Percentiles rank a stretch among this genome's conserved stretches.
These are phyloP conservation scores for Plasmopara viticola DNA, from an alignment of 352 stramenopile genomes.

Conservation along the genomic window DNA sequence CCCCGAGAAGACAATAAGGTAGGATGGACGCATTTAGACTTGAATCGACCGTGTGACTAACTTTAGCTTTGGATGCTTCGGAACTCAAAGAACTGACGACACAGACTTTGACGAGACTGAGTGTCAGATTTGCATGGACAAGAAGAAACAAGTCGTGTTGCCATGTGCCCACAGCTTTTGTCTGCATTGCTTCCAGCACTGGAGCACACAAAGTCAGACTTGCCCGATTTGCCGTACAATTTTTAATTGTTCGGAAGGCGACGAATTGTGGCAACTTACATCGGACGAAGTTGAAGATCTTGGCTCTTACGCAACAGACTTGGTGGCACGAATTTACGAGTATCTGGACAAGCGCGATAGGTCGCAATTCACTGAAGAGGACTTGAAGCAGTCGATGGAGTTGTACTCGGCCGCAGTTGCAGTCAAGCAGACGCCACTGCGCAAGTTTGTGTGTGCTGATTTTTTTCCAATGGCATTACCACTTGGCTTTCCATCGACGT, in stretches of 20 bases:
- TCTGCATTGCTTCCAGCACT: conserved; percentile 70
- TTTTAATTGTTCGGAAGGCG: conserved; percentile 70
- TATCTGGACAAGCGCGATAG: conserved; percentile 62
- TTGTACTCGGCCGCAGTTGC: conserved; percentile 36
- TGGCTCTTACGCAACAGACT: conserved; percentile 66
- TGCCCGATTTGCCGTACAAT: conserved; percentile 69
- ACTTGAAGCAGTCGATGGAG: conserved; percentile 44
- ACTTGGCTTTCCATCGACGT: conserved; percentile 39
- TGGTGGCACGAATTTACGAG: conserved; percentile 73
- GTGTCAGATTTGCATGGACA: conserved; percentile 84
- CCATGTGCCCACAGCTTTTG: conserved; percentile 77
- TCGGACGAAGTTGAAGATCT: conserved; percentile 68
- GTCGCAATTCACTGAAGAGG: conserved; percentile 33
- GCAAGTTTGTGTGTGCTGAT: conserved; percentile 47
- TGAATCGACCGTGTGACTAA: conserved; percentile 16
- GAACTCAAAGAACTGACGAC: conserved; percentile 3
- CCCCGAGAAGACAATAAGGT: conserved; percentile 33
- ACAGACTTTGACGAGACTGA: conserved; percentile 67
- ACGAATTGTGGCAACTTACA: conserved; percentile 67
- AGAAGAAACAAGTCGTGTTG: conserved; percentile 71
- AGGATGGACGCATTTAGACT: conserved; percentile 5
- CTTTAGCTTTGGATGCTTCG: conserved; percentile 13
- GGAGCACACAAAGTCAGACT: conserved; percentile 72
- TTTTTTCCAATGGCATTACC: conserved; percentile 46
- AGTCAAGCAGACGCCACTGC: conserved; percentile 44